A percentile compares a stretch with the other conserved stretches of the same genome.
Conservation (phyloP, 768 basidiomycete species). For the Trametes cingulata region DNA sequence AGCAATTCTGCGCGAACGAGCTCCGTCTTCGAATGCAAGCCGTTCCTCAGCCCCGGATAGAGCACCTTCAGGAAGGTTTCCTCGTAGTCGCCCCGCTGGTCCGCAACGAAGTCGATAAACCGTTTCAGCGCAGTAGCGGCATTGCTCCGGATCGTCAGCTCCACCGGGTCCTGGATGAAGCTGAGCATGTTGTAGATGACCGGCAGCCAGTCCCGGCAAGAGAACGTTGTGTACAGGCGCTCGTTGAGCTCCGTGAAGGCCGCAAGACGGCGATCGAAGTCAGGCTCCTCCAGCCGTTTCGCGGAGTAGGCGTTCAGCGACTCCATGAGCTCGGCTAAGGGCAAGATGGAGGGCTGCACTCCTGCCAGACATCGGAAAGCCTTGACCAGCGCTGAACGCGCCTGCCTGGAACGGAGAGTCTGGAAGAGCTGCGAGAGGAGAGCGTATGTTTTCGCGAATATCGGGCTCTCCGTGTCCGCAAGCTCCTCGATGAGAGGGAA, state of each 20-base stretch:
- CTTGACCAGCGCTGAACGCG: constrained; percentile 67
- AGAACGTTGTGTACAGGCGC: constrained; percentile 48
- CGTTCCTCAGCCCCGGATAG: constrained; percentile 78
- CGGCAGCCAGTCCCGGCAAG: constrained; percentile 67
- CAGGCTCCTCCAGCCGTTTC: constrained; percentile 85
- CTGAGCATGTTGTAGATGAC: constrained; percentile 80
- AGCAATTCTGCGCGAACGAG: constrained; percentile 85
- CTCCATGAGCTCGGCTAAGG: constrained; percentile 56
- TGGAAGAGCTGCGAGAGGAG: constrained; percentile 80
- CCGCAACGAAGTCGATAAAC: constrained; percentile 67
- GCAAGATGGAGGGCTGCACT: constrained; percentile 47
- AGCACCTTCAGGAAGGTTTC: constrained; percentile 62
- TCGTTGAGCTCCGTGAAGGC: constrained; percentile 83
- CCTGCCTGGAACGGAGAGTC: constrained; percentile 65
- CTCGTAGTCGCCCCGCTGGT: constrained; percentile 44
- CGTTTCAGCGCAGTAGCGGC: constrained; percentile 74
- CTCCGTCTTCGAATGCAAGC: constrained; percentile 78
- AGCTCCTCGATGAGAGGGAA: constrained; percentile 71
- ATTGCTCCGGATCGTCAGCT: constrained; percentile 82
- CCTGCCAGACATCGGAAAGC: constrained; percentile 58
- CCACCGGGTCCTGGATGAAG: constrained; percentile 87
- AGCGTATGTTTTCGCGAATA: constrained; percentile 56
- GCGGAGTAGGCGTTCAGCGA: constrained; percentile 84
- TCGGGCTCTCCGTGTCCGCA: constrained; percentile 41
- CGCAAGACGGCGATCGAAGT: constrained; percentile 81